Evolutionary conservation across 768 basidiomycete species (phyloP).

Genomic region (Suillus subaureus): DNA sequence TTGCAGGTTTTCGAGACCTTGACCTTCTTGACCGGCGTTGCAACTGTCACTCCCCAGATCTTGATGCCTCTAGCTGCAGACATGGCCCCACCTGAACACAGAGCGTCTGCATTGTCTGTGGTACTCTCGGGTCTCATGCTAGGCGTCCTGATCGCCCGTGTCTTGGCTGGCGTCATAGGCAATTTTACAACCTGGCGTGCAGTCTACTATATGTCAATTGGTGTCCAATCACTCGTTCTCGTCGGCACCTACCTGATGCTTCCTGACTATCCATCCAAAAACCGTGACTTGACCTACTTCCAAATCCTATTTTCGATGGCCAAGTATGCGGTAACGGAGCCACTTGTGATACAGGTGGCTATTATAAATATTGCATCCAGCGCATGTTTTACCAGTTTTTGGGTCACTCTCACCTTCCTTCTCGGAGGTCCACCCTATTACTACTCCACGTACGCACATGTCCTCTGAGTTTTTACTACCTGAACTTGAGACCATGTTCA

Average conservation of each 20-base stretch:
- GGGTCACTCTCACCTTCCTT: conserved; percentile 82
- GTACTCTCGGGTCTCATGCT: conserved; percentile 69
- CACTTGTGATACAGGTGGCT: conserved; percentile 69
- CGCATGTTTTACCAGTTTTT: conserved; percentile 62
- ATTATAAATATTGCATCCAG: conserved; percentile 61
- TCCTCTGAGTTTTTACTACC: background rate
- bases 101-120: conserved; percentile 77
- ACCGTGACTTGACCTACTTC: conserved; percentile 62
- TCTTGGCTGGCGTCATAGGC: conserved; percentile 74
- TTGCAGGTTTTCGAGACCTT: conserved; percentile 65
- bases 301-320: conserved; percentile 77
- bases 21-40: conserved; percentile 69
- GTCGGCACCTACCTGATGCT: conserved; percentile 61
- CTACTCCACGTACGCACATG: conserved; percentile 60
- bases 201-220: conserved; percentile 79
- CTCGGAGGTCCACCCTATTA: conserved; percentile 76
- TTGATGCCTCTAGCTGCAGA: conserved; percentile 79
- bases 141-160: conserved; percentile 74
- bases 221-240: conserved; percentile 62
- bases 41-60: conserved; percentile 77
- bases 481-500: conserved; percentile 12
- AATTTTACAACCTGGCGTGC: conserved; percentile 72
- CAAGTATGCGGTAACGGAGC: conserved; percentile 76
- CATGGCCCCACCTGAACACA: conserved; percentile 71
- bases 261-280: conserved; percentile 87